These are phyloP conservation scores for Staphylotrichum longicolle DNA, from an alignment of 495 filamentous ascomycete genomes.

Conservation along the genomic window DNA sequence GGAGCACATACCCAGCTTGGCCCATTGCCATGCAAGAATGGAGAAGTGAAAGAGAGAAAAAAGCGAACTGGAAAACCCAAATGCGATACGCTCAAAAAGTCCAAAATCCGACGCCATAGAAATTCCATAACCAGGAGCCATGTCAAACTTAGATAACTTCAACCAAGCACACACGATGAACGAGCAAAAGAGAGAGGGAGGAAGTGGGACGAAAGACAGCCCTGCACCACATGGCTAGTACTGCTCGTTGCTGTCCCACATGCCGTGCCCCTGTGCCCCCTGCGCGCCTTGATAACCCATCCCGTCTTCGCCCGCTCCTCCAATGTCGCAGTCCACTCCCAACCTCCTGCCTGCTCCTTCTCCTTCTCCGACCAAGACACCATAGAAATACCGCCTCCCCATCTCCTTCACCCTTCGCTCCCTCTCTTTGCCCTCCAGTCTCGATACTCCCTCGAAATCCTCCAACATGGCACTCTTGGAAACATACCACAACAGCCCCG, in stretches of 20 bases:
- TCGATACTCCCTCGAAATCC: constrained; percentile 32
- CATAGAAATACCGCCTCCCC: constrained; percentile 35
- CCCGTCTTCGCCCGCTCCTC: constrained; percentile 2
- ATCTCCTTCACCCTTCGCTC: constrained; percentile 22
- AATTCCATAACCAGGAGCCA: too few relatives aligned
- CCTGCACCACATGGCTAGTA: too few relatives aligned
- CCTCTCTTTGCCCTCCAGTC: constrained; percentile 22
- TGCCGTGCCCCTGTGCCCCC: background rate
- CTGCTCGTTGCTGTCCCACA: background rate
- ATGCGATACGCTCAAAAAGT: too few relatives aligned
- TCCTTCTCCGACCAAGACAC: constrained; percentile 25
- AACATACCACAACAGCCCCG: constrained; percentile 37
- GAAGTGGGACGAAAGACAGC: too few relatives aligned
- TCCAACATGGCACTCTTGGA: constrained; percentile 28
- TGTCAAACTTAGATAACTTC: too few relatives aligned
- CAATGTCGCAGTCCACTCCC: constrained; percentile 30
- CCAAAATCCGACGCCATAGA: too few relatives aligned
- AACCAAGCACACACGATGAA: too few relatives aligned
- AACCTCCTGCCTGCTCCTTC: constrained; percentile 23
- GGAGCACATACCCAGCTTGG: too few relatives aligned
- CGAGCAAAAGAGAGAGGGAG: too few relatives aligned
- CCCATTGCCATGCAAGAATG: too few relatives aligned
- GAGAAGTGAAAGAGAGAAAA: too few relatives aligned
- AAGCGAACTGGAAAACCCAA: too few relatives aligned
- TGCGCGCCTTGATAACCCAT: constrained; percentile 6